Percentiles rank a stretch among this genome's conserved stretches.
phyloP scores from a whole-genome alignment of 371 early-diverging fungal species.

The Amoeboaphelidium occidentale region DNA sequence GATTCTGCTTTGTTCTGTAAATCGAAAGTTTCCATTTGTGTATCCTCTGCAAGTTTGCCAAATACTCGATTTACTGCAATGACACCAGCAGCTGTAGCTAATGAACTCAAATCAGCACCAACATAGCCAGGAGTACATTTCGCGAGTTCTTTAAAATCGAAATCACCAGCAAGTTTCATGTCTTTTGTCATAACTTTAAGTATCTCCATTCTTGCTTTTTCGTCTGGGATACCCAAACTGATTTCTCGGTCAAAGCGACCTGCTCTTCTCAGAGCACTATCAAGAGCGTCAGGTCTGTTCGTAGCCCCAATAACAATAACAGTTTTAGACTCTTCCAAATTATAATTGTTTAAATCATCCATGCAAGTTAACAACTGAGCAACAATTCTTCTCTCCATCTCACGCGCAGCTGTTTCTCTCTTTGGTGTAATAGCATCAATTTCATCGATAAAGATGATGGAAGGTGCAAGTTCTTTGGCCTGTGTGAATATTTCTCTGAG shows the following conservation, averaged over 20 bases:
- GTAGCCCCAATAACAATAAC: slow-evolving; percentile 98
- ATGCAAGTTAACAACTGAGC: slow-evolving; percentile 96
- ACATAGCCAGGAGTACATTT: slow-evolving; percentile 95
- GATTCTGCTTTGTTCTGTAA: slow-evolving; percentile 16
- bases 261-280: slow-evolving; percentile 87
- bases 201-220: slow-evolving; percentile 72
- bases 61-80: slow-evolving; percentile 82
- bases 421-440: slow-evolving; percentile 99
- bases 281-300: slow-evolving; percentile 91
- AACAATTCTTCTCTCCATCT: slow-evolving; percentile 97
- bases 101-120: slow-evolving; percentile 91
- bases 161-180: slow-evolving; percentile 54
- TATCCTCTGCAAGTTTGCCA: slow-evolving; percentile 26
- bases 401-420: slow-evolving; percentile 93
- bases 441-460: slow-evolving; percentile 97
- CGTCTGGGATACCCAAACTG: slow-evolving; percentile 91
- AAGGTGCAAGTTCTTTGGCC: slow-evolving; percentile 72
- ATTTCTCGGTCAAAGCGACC: slow-evolving; percentile 98
- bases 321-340: slow-evolving; percentile 18
- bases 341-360: slow-evolving; percentile 36
- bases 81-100: slow-evolving; percentile 92
- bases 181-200: slow-evolving; percentile 68
- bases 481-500: slow-evolving; percentile 94
- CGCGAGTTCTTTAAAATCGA: slow-evolving; percentile 71
- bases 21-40: slow-evolving; percentile 16